Percentiles rank a stretch among this genome's conserved stretches.
Conservation (phyloP, 2,329 filamentous ascomycete species). For the Penicillium corylophilum region DNA sequence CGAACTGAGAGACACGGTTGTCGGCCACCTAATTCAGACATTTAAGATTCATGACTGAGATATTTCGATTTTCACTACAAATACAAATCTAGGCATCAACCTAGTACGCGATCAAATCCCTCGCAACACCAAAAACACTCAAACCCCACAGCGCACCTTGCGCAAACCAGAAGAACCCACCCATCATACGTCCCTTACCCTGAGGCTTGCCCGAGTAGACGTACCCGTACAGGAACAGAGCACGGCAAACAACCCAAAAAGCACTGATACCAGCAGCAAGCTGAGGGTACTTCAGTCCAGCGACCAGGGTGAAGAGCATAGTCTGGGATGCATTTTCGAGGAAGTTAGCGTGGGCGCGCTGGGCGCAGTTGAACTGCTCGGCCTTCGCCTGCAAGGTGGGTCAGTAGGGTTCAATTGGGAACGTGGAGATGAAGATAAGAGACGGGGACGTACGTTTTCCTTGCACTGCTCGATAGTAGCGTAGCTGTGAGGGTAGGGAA, state of each 20-base stretch:
- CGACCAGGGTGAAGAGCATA: constrained; percentile 53
- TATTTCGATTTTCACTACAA: neutral
- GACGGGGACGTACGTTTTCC: constrained; percentile 34
- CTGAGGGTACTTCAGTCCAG: constrained; percentile 55
- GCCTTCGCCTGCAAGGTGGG: constrained; percentile 37
- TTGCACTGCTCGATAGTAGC: constrained; percentile 56
- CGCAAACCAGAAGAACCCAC: constrained; percentile 39
- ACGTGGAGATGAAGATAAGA: neutral
- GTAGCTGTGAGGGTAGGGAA: constrained; percentile 60
- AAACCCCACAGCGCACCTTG: constrained; percentile 44
- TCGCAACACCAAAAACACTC: constrained; percentile 37
- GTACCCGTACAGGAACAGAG: constrained; percentile 52
- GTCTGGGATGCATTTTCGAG: constrained; percentile 57
- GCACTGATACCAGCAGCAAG: constrained; percentile 47
- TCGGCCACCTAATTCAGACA: no score
- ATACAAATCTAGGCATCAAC: neutral
- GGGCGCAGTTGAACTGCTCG: constrained; percentile 54
- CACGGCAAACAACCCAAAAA: constrained; percentile 52
- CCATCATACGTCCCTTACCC: constrained; percentile 39
- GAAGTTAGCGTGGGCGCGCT: constrained; percentile 60
- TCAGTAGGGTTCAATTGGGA: neutral
- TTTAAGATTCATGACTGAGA: neutral
- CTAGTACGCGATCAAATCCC: constrained; percentile 29
- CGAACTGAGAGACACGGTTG: no score
- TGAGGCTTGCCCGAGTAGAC: constrained; percentile 41